Conservation (phyloP, 805 yeast genomes). For the Schizosaccharomyces japonicus region DNA sequence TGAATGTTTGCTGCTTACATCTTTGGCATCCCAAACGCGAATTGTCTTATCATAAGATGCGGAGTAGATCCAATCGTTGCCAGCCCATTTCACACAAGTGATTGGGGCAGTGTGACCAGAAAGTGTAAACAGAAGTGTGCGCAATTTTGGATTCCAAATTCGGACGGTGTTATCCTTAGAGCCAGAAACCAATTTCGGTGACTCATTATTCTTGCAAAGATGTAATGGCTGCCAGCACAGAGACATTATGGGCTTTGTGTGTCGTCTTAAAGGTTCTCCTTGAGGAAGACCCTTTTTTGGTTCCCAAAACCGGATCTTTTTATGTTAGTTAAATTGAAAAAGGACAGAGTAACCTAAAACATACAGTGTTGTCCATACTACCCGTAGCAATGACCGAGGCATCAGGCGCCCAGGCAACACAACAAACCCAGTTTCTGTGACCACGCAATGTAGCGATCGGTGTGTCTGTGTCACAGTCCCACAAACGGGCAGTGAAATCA, state of each 20-base stretch:
- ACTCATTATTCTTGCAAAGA: conserved; percentile 38
- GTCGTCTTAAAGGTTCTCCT: conserved; percentile 60
- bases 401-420: conserved; percentile 79
- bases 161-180: conserved; percentile 80
- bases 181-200: conserved; percentile 51
- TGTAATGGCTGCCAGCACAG: conserved; percentile 89
- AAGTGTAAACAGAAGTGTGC: conserved; percentile 44
- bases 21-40: conserved; percentile 65
- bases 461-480: conserved; percentile 93
- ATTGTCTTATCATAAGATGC: conserved; percentile 89
- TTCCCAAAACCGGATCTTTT: conserved; percentile 56
- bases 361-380: conserved; percentile 59
- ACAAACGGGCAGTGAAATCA: conserved; percentile 79
- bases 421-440: conserved; percentile 80
- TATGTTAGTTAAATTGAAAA: not conserved
- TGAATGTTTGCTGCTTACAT: conserved; percentile 9
- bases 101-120: conserved; percentile 77
- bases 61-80: conserved; percentile 57
- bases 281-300: conserved; percentile 44
- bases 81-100: conserved; percentile 95
- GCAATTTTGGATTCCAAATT: conserved; percentile 63
- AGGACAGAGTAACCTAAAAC: not conserved
- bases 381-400: conserved; percentile 87
- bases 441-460: conserved; percentile 62
- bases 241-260: conserved; percentile 70